Percentiles rank a stretch among this genome's conserved stretches.
These are phyloP conservation scores for Cladobotryum mycophilum DNA, from an alignment of 2,329 filamentous ascomycete genomes.

Conservation along the genomic window DNA sequence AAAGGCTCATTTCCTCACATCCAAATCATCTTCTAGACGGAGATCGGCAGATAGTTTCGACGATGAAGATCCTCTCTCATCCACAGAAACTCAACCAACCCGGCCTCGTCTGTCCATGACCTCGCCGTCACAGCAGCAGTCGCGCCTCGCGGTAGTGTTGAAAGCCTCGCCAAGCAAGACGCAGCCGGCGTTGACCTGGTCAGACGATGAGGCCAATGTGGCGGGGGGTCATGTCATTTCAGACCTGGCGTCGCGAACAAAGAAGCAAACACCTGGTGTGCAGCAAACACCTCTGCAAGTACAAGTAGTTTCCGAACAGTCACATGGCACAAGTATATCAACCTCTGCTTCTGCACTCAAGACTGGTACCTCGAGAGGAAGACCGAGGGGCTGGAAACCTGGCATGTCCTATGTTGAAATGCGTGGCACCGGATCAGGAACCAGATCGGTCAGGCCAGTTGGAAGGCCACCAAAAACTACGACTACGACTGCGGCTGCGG, in stretches of 20 bases:
- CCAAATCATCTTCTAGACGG: neutral
- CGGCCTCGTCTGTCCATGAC: neutral
- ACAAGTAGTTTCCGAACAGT: neutral
- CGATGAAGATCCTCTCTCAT: conserved; percentile 18
- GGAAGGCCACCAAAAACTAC: no score
- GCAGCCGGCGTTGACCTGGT: neutral
- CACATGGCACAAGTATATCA: no score
- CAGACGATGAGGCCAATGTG: conserved; percentile 2
- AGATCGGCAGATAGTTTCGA: conserved; percentile 12
- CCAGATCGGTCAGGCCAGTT: no score
- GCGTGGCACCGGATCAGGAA: conserved; percentile 3
- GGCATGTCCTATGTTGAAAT: conserved; percentile 24
- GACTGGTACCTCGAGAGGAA: conserved; percentile 25
- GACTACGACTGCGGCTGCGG: conserved; percentile 12
- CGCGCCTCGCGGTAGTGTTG: conserved; percentile 18
- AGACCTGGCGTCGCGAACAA: conserved; percentile 16
- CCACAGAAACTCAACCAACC: conserved; percentile 1
- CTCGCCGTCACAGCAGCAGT: neutral
- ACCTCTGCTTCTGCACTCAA: neutral
- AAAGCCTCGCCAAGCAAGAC: conserved; percentile 11
- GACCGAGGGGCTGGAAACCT: conserved; percentile 41
- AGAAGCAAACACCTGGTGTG: conserved; percentile 11
- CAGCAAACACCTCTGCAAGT: neutral
- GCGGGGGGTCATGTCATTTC: conserved; percentile 14
- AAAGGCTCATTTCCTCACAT: neutral